Evolutionary conservation across 148 eudicot species (phyloP).

Genomic region (Rhododendron simsii): DNA sequence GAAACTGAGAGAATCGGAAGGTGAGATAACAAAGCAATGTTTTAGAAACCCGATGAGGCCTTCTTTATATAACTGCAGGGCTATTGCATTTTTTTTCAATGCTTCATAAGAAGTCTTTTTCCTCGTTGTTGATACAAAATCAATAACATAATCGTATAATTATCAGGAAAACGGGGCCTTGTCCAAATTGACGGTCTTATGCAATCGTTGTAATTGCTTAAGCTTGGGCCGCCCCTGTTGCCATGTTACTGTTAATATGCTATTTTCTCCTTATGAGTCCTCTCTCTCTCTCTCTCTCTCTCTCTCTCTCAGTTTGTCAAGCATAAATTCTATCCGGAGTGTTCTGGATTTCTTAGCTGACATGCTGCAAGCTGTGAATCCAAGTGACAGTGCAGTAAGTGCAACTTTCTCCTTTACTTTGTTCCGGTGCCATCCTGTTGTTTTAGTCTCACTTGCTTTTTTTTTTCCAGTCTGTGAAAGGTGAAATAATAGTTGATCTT

Average conservation of each 20-base stretch:
- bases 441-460: neutral
- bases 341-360: conserved; percentile 67
- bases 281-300: neutral
- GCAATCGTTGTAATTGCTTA: neutral
- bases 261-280: neutral
- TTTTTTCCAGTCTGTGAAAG: conserved; percentile 65
- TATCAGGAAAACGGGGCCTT: neutral
- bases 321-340: conserved; percentile 65
- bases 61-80: neutral
- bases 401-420: neutral
- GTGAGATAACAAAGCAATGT: neutral
- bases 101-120: neutral
- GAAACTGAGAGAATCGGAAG: neutral
- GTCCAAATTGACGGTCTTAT: neutral
- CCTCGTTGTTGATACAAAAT: neutral
- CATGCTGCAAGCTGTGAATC: conserved; percentile 85
- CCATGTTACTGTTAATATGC: neutral
- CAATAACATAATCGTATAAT: neutral
- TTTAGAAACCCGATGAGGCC: neutral
- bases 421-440: neutral
- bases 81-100: neutral
- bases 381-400: conserved; percentile 63
- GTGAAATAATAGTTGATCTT: conserved; percentile 80
- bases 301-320: conserved; percentile 37
- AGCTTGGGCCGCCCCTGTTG: neutral